A percentile compares a stretch with the other conserved stretches of the same genome.
These are phyloP conservation scores for Saccharomycopsis sp. DNA, from an alignment of 805 yeast genomes.

Conservation along the genomic window DNA sequence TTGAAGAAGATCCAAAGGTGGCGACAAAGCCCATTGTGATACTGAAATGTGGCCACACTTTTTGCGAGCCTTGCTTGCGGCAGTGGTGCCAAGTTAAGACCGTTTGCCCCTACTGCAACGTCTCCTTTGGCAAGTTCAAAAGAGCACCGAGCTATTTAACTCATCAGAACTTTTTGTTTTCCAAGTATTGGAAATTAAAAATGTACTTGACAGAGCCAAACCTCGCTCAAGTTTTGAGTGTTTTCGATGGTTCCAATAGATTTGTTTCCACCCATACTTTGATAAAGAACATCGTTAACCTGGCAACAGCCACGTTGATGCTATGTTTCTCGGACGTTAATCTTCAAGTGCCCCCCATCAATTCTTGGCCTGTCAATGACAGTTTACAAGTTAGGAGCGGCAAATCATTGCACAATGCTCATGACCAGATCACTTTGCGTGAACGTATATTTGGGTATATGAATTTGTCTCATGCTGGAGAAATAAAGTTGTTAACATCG, in stretches of 20 bases:
- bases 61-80: constrained; percentile 10
- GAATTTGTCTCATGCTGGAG: not conserved
- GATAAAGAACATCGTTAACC: not conserved
- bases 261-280: not conserved
- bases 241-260: not conserved
- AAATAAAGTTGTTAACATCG: not conserved
- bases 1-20: constrained; percentile 4
- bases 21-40: constrained; percentile 1
- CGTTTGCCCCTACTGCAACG: constrained; percentile 14
- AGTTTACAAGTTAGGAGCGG: not conserved
- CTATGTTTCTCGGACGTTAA: not conserved
- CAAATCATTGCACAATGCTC: not conserved
- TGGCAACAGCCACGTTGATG: not conserved
- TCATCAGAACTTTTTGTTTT: constrained; percentile 2
- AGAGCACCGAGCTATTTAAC: not conserved
- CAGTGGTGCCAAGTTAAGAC: constrained; percentile 10
- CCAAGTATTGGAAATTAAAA: constrained; percentile 4
- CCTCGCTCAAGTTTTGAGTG: too few relatives aligned
- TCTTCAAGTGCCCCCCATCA: not conserved
- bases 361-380: not conserved
- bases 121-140: constrained; percentile 1
- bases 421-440: not conserved
- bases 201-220: too few relatives aligned
- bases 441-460: not conserved
- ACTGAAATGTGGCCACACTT: constrained; percentile 14